A percentile compares a stretch with the other conserved stretches of the same genome.
phyloP scores from a whole-genome alignment of 768 basidiomycete species.

The Myochromella boudieri region DNA sequence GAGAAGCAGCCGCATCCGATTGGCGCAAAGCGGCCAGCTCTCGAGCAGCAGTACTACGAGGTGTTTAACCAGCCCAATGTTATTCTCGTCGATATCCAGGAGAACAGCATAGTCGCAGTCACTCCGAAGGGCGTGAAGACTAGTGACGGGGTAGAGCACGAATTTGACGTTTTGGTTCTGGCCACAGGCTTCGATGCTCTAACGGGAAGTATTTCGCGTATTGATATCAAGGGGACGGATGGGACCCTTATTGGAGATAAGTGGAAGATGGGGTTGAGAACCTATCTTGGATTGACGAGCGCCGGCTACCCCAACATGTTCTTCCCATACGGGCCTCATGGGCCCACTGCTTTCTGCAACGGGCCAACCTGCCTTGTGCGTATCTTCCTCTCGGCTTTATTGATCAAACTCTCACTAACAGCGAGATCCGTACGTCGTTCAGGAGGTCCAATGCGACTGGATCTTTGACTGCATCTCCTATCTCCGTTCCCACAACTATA shows the following conservation, averaged over 20 bases:
- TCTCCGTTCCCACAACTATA: slow-evolving; percentile 14
- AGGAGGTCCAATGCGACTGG: slow-evolving; percentile 27
- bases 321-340: slow-evolving; percentile 25
- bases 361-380: slow-evolving; percentile 25
- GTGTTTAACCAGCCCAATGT: slow-evolving; percentile 26
- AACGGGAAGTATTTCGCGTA: slow-evolving; percentile 21
- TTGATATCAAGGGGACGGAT: slow-evolving; percentile 21
- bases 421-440: neutral
- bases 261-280: slow-evolving; percentile 21
- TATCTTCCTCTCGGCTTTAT: neutral
- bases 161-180: slow-evolving; percentile 21
- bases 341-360: slow-evolving; percentile 24
- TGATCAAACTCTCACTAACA: too few species aligned
- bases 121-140: slow-evolving; percentile 21
- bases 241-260: slow-evolving; percentile 20
- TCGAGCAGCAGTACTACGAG: slow-evolving; percentile 23
- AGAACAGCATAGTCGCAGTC: slow-evolving; percentile 21
- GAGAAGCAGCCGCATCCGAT: slow-evolving; percentile 22
- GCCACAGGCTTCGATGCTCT: slow-evolving; percentile 26
- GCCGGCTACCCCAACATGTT: slow-evolving; percentile 26
- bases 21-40: slow-evolving; percentile 22
- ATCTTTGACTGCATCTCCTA: slow-evolving; percentile 20
- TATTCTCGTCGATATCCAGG: slow-evolving; percentile 18
- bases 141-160: slow-evolving; percentile 18
- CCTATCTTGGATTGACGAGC: slow-evolving; percentile 22